These are phyloP conservation scores for Pleurotus djamor DNA, from an alignment of 768 basidiomycete species.

Conservation along the genomic window DNA sequence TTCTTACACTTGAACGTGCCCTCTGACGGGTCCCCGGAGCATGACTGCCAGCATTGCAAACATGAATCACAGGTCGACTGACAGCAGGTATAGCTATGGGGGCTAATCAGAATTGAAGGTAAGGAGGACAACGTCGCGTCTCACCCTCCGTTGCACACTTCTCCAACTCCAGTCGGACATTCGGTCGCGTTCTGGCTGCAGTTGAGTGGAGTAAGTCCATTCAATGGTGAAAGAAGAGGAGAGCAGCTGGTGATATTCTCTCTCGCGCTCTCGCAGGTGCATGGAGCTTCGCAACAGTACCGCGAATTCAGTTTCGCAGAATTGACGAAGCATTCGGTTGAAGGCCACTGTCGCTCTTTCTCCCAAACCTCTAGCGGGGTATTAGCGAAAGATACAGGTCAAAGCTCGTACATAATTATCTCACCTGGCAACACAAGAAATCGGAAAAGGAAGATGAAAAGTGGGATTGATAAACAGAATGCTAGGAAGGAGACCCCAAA, in stretches of 20 bases:
- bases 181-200: conserved; percentile 4
- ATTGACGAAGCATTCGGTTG: not conserved
- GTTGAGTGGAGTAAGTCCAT: conserved; percentile 5
- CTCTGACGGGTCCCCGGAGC: not conserved
- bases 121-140: not conserved
- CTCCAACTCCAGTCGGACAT: conserved; percentile 8
- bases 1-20: not conserved
- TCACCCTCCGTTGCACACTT: conserved; percentile 12
- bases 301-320: conserved; percentile 5
- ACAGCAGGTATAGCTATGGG: conserved; percentile 12
- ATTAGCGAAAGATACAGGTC: no score
- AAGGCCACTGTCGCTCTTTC: not conserved
- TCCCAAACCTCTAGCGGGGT: not conserved
- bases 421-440: no score
- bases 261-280: conserved; percentile 6
- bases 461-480: no score
- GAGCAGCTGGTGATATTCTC: not conserved
- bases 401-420: no score
- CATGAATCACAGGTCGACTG: conserved; percentile 8
- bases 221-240: conserved; percentile 6
- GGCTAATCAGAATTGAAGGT: not conserved
- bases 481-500: no score
- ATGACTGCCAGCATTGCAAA: conserved; percentile 5
- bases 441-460: no score
- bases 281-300: conserved; percentile 14